Percentiles rank a stretch among this genome's conserved stretches.
Evolutionary conservation across 2,329 filamentous ascomycete genomes (phyloP).

Genomic region (Ophiocordyceps camponoti-saundersi): DNA sequence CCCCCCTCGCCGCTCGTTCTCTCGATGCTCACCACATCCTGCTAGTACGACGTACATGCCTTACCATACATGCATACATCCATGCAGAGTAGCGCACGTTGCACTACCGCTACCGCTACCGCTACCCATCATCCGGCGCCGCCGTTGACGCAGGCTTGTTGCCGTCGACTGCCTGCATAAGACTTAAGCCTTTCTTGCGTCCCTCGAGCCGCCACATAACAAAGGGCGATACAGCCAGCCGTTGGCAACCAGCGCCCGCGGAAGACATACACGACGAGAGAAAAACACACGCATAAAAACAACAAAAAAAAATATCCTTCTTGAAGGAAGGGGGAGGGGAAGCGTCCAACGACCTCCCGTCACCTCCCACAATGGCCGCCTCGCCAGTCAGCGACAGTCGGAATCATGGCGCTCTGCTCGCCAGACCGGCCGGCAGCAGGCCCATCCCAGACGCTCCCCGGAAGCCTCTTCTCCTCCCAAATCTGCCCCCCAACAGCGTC

Average conservation of each 20-base stretch:
- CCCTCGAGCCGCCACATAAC: too few relatives aligned
- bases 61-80: constrained; percentile 1
- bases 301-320: too few relatives aligned
- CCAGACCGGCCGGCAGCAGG: constrained; percentile 2
- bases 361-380: constrained; percentile 14
- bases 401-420: constrained; percentile 4
- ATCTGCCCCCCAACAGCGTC: constrained; percentile 12
- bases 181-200: neutral
- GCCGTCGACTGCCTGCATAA: neutral
- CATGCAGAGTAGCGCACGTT: neutral
- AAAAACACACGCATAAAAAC: neutral
- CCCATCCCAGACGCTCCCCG: constrained; percentile 9
- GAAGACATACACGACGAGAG: neutral
- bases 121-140: neutral
- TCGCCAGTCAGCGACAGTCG: constrained; percentile 9
- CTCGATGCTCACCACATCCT: neutral
- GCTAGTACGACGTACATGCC: neutral
- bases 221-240: neutral
- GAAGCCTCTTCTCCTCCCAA: constrained; percentile 19
- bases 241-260: neutral
- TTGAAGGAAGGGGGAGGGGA: neutral
- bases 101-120: neutral
- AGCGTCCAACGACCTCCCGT: constrained; percentile 6
- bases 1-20: neutral
- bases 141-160: neutral